Conservation (phyloP, 495 filamentous ascomycete species). For the Daldinia loculata region DNA sequence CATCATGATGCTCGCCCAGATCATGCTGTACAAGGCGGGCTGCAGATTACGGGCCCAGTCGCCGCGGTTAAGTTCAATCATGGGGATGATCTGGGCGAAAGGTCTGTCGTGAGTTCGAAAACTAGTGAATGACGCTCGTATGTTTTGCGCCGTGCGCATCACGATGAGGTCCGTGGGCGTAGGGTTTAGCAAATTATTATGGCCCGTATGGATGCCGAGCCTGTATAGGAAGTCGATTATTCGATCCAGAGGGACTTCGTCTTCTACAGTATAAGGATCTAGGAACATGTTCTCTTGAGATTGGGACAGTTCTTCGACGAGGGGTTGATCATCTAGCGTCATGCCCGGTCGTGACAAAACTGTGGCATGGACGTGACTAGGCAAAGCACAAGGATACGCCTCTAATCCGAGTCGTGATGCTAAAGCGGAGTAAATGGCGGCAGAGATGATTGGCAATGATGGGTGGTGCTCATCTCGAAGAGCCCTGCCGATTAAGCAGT, state of each 20-base stretch:
- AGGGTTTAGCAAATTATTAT: conserved; percentile 65
- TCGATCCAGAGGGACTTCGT: conserved; percentile 68
- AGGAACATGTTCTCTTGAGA: conserved; percentile 72
- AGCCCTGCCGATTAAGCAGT: conserved; percentile 83
- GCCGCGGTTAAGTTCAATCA: conserved; percentile 49
- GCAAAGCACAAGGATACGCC: conserved; percentile 77
- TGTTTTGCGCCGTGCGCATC: conserved; percentile 81
- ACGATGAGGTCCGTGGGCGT: conserved; percentile 72
- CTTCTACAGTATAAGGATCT: conserved; percentile 78
- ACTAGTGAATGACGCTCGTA: conserved; percentile 61
- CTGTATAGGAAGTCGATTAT: conserved; percentile 68
- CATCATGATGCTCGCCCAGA: conserved; percentile 79
- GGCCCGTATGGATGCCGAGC: conserved; percentile 67
- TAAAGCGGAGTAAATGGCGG: conserved; percentile 60
- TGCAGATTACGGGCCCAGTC: conserved; percentile 64
- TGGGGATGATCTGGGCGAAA: conserved; percentile 43
- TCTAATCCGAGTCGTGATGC: conserved; percentile 69
- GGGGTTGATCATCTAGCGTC: conserved; percentile 66
- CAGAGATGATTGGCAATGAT: conserved; percentile 80
- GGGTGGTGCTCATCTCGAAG: conserved; percentile 73
- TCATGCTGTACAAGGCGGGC: conserved; percentile 74
- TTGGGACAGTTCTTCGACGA: conserved; percentile 40
- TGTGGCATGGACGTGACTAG: conserved; percentile 80
- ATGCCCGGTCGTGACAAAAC: conserved; percentile 66
- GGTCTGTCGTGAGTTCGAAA: conserved; percentile 47